Base-by-base conservation (phyloP, 2,329 filamentous ascomycete species). In the Sclerotinia minor region DNA sequence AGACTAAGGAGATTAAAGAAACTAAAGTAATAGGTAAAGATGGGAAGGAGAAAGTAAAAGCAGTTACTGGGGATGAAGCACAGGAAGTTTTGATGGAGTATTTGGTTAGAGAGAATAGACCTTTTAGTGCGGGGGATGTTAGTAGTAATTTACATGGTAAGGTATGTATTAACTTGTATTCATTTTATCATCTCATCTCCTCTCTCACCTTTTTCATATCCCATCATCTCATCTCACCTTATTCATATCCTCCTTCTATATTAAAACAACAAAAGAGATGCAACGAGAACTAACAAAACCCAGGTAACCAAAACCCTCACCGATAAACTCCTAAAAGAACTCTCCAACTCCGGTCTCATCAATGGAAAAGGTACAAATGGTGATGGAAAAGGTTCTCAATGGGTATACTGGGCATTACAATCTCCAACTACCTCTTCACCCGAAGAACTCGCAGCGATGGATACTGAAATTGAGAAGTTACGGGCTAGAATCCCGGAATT, bases 141-240 rank as follows among this genome's bases (percentile, higher is more conserved):
- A 87, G 84, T 66, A 80, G 83, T 17, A 89, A 89, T 76, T 78
- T 89, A 52, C 85, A 87, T 73, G 86, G 87, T 19, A 88, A 88
- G 79, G 76, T 76, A 69, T 45, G 69, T 49, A 53, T 6, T 41
- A 3, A 3, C 64, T 29, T 64, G 2, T 64, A 2, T 57, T 2
- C 13, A 13, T 57, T 4, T 5, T 19, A 21, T 38, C n/a, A 57
- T 19, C 21, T 17, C 15, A 38, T 54, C 35, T 38, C 9, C 9
- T 38, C 35, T n/a, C n/a, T n/a, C n/a, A n/a, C n/a, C n/a, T n/a
- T n/a, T n/a, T n/a, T n/a, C n/a, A n/a, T n/a, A n/a, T n/a, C n/a
- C n/a, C 2, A 7, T 50, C 21, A 9, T 0, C 7, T 5, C 6
- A 5, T 38, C 15, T 2, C 13, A 5, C 21, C 2, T 8, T n/a